phyloP scores from a whole-genome alignment of 257 asterid species.

The Solanum chilense region DNA sequence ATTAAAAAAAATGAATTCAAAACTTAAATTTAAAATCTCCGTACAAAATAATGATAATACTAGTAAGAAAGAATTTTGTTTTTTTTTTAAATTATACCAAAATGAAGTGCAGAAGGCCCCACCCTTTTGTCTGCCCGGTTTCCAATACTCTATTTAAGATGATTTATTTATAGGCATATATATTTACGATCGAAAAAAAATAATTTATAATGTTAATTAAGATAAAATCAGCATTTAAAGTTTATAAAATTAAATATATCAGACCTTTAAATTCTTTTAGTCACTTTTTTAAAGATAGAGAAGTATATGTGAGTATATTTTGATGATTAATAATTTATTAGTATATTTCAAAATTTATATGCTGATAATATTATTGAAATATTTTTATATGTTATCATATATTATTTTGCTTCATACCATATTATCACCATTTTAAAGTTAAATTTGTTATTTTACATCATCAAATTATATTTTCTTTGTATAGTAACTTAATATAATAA shows the following conservation, averaged over 20 bases:
- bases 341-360: neutral
- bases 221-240: too few relatives aligned
- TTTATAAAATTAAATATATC: too few relatives aligned
- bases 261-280: too few relatives aligned
- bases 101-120: constrained; percentile 43
- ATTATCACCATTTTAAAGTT: too few relatives aligned
- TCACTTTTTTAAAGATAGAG: too few relatives aligned
- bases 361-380: too few relatives aligned
- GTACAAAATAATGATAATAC: neutral
- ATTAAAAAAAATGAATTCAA: too few relatives aligned
- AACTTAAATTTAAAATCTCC: neutral
- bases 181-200: too few relatives aligned
- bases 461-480: neutral
- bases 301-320: neutral
- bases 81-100: constrained; percentile 12
- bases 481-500: neutral
- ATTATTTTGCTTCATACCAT: neutral
- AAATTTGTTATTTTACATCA: neutral
- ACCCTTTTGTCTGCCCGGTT: constrained; percentile 23
- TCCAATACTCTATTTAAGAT: constrained; percentile 19
- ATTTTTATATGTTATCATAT: neutral
- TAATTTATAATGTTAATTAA: too few relatives aligned
- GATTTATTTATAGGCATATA: neutral
- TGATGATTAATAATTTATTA: neutral
- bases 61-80: neutral